Evolutionary conservation across 441 rosid species (phyloP).

Genomic region (Adansonia grandidieri): DNA sequence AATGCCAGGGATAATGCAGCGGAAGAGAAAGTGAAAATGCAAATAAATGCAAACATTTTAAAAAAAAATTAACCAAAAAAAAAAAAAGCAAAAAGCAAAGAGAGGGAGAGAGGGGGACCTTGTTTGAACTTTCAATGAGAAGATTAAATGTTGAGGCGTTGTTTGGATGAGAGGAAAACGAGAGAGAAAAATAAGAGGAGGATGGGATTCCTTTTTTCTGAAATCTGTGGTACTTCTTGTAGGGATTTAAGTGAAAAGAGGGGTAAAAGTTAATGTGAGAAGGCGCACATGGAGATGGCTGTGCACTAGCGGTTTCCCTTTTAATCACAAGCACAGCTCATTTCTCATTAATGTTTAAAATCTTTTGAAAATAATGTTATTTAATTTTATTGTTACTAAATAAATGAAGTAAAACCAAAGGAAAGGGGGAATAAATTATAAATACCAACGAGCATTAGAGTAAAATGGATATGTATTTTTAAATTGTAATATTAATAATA

Average conservation of each 20-base stretch:
- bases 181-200: conserved; percentile 6
- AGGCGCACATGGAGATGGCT: conserved; percentile 29
- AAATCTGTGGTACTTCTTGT: conserved; percentile 37
- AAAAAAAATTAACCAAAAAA: background rate
- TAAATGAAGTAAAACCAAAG: background rate
- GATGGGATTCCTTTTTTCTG: conserved; percentile 30
- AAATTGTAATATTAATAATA: background rate
- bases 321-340: background rate
- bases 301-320: conserved; percentile 30
- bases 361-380: background rate
- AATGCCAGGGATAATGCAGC: background rate
- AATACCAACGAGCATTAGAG: no score
- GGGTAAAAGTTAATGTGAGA: conserved; percentile 19
- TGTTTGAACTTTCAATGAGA: background rate
- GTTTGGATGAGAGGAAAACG: conserved; percentile 12
- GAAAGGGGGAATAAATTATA: background rate
- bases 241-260: conserved; percentile 41
- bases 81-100: background rate
- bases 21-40: background rate
- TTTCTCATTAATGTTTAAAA: background rate
- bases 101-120: conserved; percentile 1
- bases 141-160: background rate
- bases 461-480: no score
- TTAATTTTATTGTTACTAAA: background rate
- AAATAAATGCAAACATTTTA: conserved; percentile 1